Conservation (phyloP, 2,329 filamentous ascomycete genomes). For the Magnaporthiopsis rhizophila region DNA sequence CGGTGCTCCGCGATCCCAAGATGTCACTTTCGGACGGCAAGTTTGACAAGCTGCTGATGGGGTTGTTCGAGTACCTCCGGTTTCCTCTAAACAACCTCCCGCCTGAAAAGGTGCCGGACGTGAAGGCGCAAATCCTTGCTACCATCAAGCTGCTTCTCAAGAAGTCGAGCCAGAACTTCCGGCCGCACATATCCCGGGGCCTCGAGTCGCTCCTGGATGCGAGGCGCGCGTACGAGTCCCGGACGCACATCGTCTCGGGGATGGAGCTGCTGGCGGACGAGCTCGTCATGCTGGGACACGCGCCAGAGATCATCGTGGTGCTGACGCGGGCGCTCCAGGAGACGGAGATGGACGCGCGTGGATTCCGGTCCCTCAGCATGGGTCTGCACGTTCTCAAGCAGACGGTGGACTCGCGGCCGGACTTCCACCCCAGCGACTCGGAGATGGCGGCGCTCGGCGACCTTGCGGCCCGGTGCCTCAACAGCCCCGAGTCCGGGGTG, state of each 20-base stretch:
- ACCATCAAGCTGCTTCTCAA: constrained; percentile 67
- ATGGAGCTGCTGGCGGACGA: constrained; percentile 68
- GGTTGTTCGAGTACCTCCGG: constrained; percentile 66
- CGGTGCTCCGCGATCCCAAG: constrained; percentile 59
- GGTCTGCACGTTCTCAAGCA: constrained; percentile 55
- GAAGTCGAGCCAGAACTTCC: constrained; percentile 57
- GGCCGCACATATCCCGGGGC: constrained; percentile 58
- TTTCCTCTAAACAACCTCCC: constrained; percentile 44
- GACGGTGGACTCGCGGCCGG: constrained; percentile 40
- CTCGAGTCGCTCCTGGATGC: constrained; percentile 60
- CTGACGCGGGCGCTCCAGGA: constrained; percentile 41
- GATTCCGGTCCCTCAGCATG: constrained; percentile 49
- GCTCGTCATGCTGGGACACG: constrained; percentile 57
- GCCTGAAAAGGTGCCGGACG: constrained; percentile 59
- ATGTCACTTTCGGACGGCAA: constrained; percentile 58
- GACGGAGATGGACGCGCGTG: constrained; percentile 36
- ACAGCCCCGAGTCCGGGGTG: constrained; percentile 53
- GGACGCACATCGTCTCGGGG: constrained; percentile 63
- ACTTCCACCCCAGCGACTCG: constrained; percentile 40
- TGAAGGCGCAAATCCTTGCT: constrained; percentile 66
- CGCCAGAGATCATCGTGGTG: constrained; percentile 49
- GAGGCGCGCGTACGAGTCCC: constrained; percentile 57
- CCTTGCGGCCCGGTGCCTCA: constrained; percentile 49
- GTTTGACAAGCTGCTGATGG: constrained; percentile 59
- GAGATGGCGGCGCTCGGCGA: constrained; percentile 44